Evolutionary conservation across 2,329 filamentous ascomycete genomes (phyloP).

Genomic region (Fusarium nodosum): DNA sequence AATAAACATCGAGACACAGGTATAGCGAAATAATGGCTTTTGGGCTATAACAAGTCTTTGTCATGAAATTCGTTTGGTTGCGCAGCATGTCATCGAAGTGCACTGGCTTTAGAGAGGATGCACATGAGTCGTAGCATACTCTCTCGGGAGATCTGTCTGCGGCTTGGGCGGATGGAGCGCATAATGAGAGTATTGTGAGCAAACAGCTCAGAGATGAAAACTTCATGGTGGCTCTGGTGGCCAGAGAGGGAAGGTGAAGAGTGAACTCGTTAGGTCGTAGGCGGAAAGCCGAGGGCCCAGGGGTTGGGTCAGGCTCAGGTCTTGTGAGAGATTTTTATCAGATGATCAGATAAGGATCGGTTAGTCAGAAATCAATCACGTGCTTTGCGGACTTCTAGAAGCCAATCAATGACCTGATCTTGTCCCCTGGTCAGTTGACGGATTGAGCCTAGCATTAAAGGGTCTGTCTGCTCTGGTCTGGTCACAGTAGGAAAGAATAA

Average conservation of each 20-base stretch:
- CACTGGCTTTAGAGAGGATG: slow-evolving; percentile 47
- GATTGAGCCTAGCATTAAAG: neutral
- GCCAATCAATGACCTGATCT: too few species aligned
- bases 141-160: slow-evolving; percentile 30
- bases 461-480: too few species aligned
- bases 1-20: slow-evolving; percentile 56
- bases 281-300: slow-evolving; percentile 5
- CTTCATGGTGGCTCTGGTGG: slow-evolving; percentile 39
- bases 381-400: neutral
- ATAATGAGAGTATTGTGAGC: slow-evolving; percentile 14
- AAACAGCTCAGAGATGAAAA: slow-evolving; percentile 4
- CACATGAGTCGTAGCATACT: slow-evolving; percentile 55
- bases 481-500: neutral
- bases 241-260: neutral
- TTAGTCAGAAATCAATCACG: slow-evolving; percentile 2
- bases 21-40: slow-evolving; percentile 53
- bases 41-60: slow-evolving; percentile 51
- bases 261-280: neutral
- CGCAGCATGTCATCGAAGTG: slow-evolving; percentile 52
- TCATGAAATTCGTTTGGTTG: slow-evolving; percentile 34
- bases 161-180: neutral
- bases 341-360: slow-evolving; percentile 50
- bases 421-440: neutral
- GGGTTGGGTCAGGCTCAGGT: neutral
- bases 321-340: slow-evolving; percentile 47